Base-by-base conservation (phyloP, 2,329 filamentous ascomycete genomes). In the Cladosporium sp. region DNA sequence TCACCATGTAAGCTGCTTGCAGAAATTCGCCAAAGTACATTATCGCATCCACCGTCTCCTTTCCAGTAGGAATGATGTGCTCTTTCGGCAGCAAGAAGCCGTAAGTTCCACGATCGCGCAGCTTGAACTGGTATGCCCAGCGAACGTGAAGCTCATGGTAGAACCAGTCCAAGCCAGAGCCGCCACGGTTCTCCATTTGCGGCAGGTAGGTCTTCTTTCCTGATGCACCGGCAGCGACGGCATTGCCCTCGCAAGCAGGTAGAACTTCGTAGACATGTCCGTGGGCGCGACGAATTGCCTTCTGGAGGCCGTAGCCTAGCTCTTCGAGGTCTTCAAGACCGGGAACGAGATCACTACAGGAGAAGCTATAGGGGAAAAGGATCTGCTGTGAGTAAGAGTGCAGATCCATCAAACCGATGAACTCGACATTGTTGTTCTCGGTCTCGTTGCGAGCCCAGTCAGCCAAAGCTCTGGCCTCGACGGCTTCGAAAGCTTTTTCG, bases 321-420 rank as follows among this genome's bases (percentile, higher is more conserved):
- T 99, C 94, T 73, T 96, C 85, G 1, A 99, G 82, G 66, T 95
- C 96, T 74, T 99, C 94, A 15, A 94, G 78, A 36, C 91, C 91
- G 0, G 93, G 92, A 12, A 94, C 93, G 25, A 86, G 78, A 4
- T 83, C 80, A 5, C 79, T 76, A 77, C 94, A 99, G 12, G 89
- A 90, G 74, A 90, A 96, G 4, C 89, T 87, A 71, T 92, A 97
- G 0, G 94, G 94, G 70, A 94, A 97, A 8, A 97, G 80, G 20
- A 99, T 87, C 73, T 97, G 89, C 74, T 99, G 92, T 0, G 91
- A 95, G 73, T 97, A 99, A 1, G 90, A 93, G 74, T 99, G 94
- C 24, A 97, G 80, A 71, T 99, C 94, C 44, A 97, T 71, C 62
- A 95, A 87, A 3, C 88, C 91, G n/a, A 92, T 83, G 64, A 97